These are phyloP conservation scores for Psophocarpus tetragonolobus DNA, from an alignment of 306 rosid species.

Conservation along the genomic window DNA sequence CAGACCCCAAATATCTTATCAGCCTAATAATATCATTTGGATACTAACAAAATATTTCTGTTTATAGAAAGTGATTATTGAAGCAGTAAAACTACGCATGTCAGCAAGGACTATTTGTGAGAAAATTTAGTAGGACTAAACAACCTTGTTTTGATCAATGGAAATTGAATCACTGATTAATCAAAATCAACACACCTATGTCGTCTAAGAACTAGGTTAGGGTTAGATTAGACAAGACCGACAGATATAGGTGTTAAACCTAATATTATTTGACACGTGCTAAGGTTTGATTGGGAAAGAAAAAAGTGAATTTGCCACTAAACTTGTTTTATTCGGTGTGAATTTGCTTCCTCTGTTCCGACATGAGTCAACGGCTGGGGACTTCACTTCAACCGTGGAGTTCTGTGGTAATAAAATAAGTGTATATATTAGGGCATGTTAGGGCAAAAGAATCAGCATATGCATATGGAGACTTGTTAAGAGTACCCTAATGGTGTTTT, in stretches of 20 bases:
- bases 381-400: not conserved
- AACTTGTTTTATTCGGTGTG: constrained; percentile 35
- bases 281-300: not conserved
- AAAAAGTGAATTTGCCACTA: not conserved
- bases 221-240: not conserved
- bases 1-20: not conserved
- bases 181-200: not conserved
- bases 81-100: constrained; percentile 16
- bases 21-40: constrained; percentile 28
- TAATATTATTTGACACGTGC: constrained; percentile 22
- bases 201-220: not conserved
- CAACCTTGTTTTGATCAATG: constrained; percentile 36
- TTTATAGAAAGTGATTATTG: constrained; percentile 28
- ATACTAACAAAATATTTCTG: not conserved
- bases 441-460: no score
- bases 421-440: no score
- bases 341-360: constrained; percentile 54
- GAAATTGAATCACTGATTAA: not conserved
- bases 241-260: constrained; percentile 3
- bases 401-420: no score
- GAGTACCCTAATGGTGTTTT: no score
- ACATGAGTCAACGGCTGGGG: constrained; percentile 30
- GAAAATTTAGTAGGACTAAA: constrained; percentile 37
- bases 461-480: no score
- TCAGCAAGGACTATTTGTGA: not conserved